Percentiles rank a stretch among this genome's conserved stretches.
Conservation (phyloP, 345 rosid species). For the Populus simonii region DNA sequence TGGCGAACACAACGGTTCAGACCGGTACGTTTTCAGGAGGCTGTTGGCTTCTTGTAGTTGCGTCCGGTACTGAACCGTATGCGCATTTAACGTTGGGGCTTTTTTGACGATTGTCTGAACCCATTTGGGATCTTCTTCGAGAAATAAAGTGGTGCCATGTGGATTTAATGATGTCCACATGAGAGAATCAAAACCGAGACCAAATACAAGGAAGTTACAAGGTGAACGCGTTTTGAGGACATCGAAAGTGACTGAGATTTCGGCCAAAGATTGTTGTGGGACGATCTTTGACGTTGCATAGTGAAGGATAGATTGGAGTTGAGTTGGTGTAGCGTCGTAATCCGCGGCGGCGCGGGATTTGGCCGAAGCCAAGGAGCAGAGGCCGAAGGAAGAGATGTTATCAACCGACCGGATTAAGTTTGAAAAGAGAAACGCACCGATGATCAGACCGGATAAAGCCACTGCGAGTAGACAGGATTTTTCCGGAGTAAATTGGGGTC, state of each 20-base stretch:
- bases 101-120: conserved; percentile 43
- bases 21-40: conserved; percentile 41
- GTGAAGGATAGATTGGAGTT: conserved; percentile 50
- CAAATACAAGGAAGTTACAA: conserved; percentile 62
- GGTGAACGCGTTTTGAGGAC: conserved; percentile 42
- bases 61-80: conserved; percentile 65
- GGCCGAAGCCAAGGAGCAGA: conserved; percentile 38
- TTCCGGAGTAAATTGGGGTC: conserved; percentile 16
- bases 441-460: conserved; percentile 42
- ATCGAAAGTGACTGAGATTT: conserved; percentile 39
- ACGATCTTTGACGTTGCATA: conserved; percentile 46
- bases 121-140: conserved; percentile 75
- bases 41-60: conserved; percentile 45
- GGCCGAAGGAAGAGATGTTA: conserved; percentile 23
- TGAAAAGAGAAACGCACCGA: conserved; percentile 44
- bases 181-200: conserved; percentile 68
- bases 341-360: conserved; percentile 9
- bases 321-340: conserved; percentile 32
- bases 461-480: conserved; percentile 33
- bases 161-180: conserved; percentile 80
- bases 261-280: conserved; percentile 43
- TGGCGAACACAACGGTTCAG: conserved; percentile 46
- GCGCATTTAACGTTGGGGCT: conserved; percentile 49
- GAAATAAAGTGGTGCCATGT: conserved; percentile 62
- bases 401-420: conserved; percentile 35